Conservation (phyloP, 2,329 filamentous ascomycete species). For the Colletotrichum lindemuthianum region DNA sequence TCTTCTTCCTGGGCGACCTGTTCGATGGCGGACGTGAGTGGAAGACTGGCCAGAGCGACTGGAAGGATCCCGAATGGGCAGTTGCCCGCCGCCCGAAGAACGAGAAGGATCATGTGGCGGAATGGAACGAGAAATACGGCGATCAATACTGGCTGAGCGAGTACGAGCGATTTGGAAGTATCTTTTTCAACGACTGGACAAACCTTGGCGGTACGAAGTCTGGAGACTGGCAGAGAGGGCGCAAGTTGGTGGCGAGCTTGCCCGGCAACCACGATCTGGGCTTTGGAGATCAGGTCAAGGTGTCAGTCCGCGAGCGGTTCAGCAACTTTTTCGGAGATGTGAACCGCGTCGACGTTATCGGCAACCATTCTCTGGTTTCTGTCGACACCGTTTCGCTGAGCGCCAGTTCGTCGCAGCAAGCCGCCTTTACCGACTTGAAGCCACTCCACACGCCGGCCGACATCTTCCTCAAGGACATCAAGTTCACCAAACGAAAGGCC, state of each 20-base stretch:
- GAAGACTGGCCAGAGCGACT: constrained; percentile 74
- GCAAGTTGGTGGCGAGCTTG: constrained; percentile 84
- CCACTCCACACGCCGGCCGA: constrained; percentile 80
- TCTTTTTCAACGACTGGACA: constrained; percentile 80
- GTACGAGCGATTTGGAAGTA: constrained; percentile 84
- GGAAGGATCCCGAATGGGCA: constrained; percentile 69
- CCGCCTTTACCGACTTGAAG: constrained; percentile 60
- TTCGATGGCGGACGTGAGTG: constrained; percentile 98
- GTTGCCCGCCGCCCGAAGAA: constrained; percentile 58
- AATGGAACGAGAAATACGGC: constrained; percentile 79
- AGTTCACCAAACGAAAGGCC: constrained; percentile 72
- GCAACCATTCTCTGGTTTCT: constrained; percentile 95
- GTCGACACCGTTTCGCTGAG: constrained; percentile 90
- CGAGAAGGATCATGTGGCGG: constrained; percentile 67
- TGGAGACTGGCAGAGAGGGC: constrained; percentile 69
- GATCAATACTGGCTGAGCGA: constrained; percentile 87
- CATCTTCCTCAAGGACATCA: constrained; percentile 77
- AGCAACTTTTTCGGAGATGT: constrained; percentile 87
- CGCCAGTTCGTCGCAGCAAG: constrained; percentile 68
- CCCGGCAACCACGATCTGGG: constrained; percentile 97
- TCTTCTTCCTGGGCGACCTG: constrained; percentile 92
- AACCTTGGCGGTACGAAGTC: constrained; percentile 65
- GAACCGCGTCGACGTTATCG: constrained; percentile 91
- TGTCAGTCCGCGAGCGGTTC: constrained; percentile 84
- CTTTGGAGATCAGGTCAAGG: constrained; percentile 86